Percentiles rank a stretch among this genome's conserved stretches.
phyloP scores from a whole-genome alignment of 805 yeast species.

The Zygoascus ofunaensis region DNA sequence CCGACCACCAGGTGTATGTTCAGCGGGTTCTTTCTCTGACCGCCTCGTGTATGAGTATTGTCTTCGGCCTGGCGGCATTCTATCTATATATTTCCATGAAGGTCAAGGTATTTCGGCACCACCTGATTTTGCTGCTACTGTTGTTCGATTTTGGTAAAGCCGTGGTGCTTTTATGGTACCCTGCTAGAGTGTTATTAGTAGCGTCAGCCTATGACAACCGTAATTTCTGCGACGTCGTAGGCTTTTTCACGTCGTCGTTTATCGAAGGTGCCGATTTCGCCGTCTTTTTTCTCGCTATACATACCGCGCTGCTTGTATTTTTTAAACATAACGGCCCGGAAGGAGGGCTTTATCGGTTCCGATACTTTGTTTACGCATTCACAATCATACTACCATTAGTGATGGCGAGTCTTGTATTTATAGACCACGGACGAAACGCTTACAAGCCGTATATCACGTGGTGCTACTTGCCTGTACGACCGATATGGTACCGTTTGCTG shows the following conservation, averaged over 20 bases:
- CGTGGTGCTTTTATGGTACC: constrained; percentile 55
- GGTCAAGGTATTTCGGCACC: constrained; percentile 23
- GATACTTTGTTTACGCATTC: constrained; percentile 49
- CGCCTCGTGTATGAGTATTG: constrained; percentile 41
- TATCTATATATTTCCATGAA: constrained; percentile 37
- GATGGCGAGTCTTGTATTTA: constrained; percentile 65
- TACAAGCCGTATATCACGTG: constrained; percentile 54
- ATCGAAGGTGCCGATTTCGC: constrained; percentile 85
- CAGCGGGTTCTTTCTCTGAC: constrained; percentile 39
- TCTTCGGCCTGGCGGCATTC: constrained; percentile 49
- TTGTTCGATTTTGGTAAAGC: constrained; percentile 71
- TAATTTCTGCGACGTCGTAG: constrained; percentile 54
- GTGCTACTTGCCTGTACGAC: constrained; percentile 71
- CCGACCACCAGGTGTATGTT: constrained; percentile 15
- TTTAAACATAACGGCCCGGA: constrained; percentile 41
- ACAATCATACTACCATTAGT: constrained; percentile 55
- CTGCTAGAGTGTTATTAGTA: constrained; percentile 44
- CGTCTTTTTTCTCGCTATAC: constrained; percentile 72
- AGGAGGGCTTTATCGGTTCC: constrained; percentile 61
- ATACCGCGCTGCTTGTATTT: constrained; percentile 67
- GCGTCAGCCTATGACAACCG: constrained; percentile 38
- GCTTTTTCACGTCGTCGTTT: constrained; percentile 71
- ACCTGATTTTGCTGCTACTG: constrained; percentile 56
- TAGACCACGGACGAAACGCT: constrained; percentile 37
- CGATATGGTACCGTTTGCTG: constrained; percentile 63